Percentiles rank a stretch among this genome's conserved stretches.
Evolutionary conservation across 805 yeast genomes (phyloP).

Genomic region (Hanseniaspora hatyaiensis): DNA sequence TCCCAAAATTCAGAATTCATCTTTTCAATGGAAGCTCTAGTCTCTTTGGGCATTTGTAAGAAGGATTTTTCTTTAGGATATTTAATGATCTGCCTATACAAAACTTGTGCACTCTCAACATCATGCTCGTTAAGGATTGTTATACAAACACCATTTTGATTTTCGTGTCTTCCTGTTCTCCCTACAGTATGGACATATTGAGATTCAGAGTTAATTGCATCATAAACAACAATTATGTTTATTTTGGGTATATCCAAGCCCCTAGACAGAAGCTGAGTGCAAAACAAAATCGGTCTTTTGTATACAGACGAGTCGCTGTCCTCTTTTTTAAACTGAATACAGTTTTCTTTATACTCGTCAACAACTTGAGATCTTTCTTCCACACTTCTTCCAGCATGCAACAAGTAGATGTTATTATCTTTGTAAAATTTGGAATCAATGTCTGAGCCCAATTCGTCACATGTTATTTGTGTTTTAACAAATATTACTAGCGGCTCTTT

Average conservation of each 20-base stretch:
- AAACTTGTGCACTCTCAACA: slow-evolving; percentile 56
- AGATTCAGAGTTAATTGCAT: slow-evolving; percentile 78
- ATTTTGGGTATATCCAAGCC: slow-evolving; percentile 88
- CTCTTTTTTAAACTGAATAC: slow-evolving; percentile 8
- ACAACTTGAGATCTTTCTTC: slow-evolving; percentile 67
- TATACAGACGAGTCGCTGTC: slow-evolving; percentile 26
- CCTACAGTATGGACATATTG: slow-evolving; percentile 96
- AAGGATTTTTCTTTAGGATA: slow-evolving; percentile 42
- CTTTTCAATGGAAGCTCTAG: slow-evolving; percentile 30
- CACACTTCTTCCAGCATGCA: slow-evolving; percentile 91
- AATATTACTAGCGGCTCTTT: slow-evolving; percentile 58
- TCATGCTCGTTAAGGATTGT: slow-evolving; percentile 58
- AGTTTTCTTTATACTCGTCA: slow-evolving; percentile 48
- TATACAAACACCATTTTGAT: slow-evolving; percentile 56
- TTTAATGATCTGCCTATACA: slow-evolving; percentile 31
- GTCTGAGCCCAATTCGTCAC: slow-evolving; percentile 54
- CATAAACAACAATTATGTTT: slow-evolving; percentile 68
- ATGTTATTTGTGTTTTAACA: slow-evolving; percentile 77
- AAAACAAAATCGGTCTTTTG: slow-evolving; percentile 53
- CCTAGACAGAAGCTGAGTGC: slow-evolving; percentile 90
- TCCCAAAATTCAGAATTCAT: slow-evolving; percentile 46
- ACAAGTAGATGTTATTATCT: slow-evolving; percentile 44
- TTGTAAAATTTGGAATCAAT: slow-evolving; percentile 9
- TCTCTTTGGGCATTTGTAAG: slow-evolving; percentile 31
- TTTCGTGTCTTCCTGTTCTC: slow-evolving; percentile 87